These are phyloP conservation scores for Otatea glauca DNA, from an alignment of 176 grass and related monocot genomes.

Conservation along the genomic window DNA sequence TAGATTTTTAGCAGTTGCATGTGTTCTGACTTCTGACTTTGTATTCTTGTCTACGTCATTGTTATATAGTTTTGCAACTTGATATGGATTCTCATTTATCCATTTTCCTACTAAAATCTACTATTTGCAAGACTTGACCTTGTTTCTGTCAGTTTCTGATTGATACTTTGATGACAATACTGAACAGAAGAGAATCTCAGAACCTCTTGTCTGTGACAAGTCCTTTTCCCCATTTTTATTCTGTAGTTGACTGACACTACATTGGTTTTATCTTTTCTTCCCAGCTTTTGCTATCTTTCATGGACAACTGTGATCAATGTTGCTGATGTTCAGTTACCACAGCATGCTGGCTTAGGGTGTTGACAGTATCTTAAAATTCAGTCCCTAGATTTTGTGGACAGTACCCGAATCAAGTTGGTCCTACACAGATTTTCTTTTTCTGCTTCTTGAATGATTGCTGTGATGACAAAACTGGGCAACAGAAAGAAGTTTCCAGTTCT, in stretches of 20 bases:
- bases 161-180: conserved; percentile 1
- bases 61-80: neutral
- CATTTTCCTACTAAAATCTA: neutral
- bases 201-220: neutral
- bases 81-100: neutral
- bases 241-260: neutral
- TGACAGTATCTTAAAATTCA: conserved; percentile 5
- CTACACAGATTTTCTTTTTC: neutral
- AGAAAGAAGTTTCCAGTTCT: conserved; percentile 26
- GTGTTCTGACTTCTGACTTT: neutral
- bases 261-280: neutral
- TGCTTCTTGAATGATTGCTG: conserved; percentile 37
- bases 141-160: conserved; percentile 23
- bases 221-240: neutral
- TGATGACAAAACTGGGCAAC: conserved; percentile 25
- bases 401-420: conserved; percentile 9
- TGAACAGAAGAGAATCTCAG: conserved; percentile 26
- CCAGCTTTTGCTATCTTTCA: neutral
- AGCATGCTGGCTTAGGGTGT: neutral
- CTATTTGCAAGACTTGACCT: neutral
- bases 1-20: conserved; percentile 14
- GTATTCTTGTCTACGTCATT: neutral
- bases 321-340: neutral
- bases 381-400: conserved; percentile 9
- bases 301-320: conserved; percentile 18